phyloP scores from a whole-genome alignment of 805 yeast genomes.

The Candida tibetensis region DNA sequence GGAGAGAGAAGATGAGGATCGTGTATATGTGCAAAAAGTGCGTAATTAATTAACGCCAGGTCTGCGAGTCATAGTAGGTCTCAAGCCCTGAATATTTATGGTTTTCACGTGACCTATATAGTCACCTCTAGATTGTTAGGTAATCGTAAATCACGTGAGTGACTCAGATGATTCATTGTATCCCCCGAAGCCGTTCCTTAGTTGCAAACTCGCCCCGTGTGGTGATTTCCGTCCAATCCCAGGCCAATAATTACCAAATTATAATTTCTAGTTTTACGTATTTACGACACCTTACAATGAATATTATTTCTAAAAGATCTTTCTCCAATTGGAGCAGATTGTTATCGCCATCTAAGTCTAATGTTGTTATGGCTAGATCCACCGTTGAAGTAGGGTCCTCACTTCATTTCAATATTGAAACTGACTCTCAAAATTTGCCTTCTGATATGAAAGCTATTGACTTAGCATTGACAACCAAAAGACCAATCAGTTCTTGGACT shows the following conservation, averaged over 20 bases:
- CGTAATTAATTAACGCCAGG: no score
- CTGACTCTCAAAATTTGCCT: not conserved
- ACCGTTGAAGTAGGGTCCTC: conserved; percentile 6
- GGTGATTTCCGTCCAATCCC: not conserved
- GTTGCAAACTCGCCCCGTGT: no score
- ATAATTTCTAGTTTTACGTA: not conserved
- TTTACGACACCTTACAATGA: not conserved
- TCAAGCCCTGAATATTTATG: not conserved
- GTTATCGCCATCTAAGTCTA: not conserved
- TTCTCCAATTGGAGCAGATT: not conserved
- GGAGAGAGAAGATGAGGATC: not conserved
- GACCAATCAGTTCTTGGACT: conserved; percentile 50
- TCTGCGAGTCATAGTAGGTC: no score
- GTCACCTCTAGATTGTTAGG: no score
- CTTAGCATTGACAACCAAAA: conserved; percentile 8
- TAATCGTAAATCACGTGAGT: no score
- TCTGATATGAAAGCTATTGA: conserved; percentile 6
- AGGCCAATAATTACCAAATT: not conserved
- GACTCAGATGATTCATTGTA: no score
- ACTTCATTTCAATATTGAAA: conserved; percentile 9
- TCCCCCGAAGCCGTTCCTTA: no score
- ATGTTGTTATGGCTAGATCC: not conserved
- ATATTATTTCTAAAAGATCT: not conserved
- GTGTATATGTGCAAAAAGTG: not conserved
- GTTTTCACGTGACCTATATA: not conserved